phyloP scores from a whole-genome alignment of 2,329 filamentous ascomycete species.

The Tolypocladium capitatum region DNA sequence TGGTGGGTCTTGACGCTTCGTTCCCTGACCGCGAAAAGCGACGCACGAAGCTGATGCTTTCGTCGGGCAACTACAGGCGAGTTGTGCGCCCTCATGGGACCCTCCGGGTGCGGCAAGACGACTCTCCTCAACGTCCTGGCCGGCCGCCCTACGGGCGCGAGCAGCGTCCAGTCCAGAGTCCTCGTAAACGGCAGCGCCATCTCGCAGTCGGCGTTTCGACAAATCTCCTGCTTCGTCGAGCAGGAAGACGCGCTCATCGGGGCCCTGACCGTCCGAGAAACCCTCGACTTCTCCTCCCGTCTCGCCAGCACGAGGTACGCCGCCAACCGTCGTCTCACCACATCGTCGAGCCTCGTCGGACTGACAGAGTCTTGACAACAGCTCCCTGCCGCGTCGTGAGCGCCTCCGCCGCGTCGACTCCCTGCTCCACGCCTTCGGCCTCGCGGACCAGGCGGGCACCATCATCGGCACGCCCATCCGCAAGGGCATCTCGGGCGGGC shows the following conservation, averaged over 20 bases:
- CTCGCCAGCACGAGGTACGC: conserved; percentile 44
- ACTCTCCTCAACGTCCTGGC: conserved; percentile 73
- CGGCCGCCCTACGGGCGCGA: conserved; percentile 32
- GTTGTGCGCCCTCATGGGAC: conserved; percentile 71
- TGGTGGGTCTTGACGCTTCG: conserved; percentile 23
- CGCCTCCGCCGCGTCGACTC: conserved; percentile 49
- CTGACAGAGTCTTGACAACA: conserved; percentile 4
- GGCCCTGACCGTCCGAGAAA: conserved; percentile 68
- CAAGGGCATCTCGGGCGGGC: conserved; percentile 74
- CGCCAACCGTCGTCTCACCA: not conserved
- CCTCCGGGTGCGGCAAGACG: conserved; percentile 62
- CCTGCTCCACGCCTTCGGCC: conserved; percentile 60
- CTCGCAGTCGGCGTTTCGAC: conserved; percentile 42
- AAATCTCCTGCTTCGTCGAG: conserved; percentile 67
- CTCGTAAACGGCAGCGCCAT: conserved; percentile 47
- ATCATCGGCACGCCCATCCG: conserved; percentile 71
- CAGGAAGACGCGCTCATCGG: conserved; percentile 79
- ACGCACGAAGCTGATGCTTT: not conserved
- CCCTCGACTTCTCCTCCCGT: conserved; percentile 62
- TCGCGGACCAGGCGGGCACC: conserved; percentile 53
- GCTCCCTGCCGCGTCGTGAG: conserved; percentile 33
- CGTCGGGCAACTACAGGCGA: conserved; percentile 34
- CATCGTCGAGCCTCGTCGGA: not conserved
- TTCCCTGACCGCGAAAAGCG: too few species aligned
- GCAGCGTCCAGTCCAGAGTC: conserved; percentile 23